Base-by-base conservation (phyloP, 176 grass and related monocot genomes). In the Puccinellia tenuiflora region DNA sequence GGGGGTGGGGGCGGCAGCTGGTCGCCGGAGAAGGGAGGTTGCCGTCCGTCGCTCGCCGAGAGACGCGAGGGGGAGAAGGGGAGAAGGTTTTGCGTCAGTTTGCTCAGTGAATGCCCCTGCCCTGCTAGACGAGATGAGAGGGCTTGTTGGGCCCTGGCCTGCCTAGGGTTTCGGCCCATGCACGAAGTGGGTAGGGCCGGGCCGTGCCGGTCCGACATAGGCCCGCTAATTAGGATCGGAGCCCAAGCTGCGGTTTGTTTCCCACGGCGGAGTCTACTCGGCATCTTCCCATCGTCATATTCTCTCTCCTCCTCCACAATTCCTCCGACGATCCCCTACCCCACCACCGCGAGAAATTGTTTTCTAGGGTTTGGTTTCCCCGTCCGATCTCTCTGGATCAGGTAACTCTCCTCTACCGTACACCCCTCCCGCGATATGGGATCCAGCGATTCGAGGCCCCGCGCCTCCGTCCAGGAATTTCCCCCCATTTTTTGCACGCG, bases 291-390 rank as follows among this genome's bases (percentile, higher is more conserved):
- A 74, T 51, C 17, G 35, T 35, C 50, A 20, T 79, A 65, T 31
- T 73, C 65, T 37, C 62, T 22, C 69, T 83, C 46, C 52, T 39
- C 8, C 1, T 10, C 37, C 33, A 64, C 42, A 22, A 56, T 71
- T 26, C 39, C 68, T 25, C 39, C 53, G 43, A 18, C 63, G 31
- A 35, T 21, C 14, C 30, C 38, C 80, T n/a, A 57, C 13, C 34
- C 18, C 35, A 33, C 18, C 63, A 39, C 16, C n/a, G 62, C 71
- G 20, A 26, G 7, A 24, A 28, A 6, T 28, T 68, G 15, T 35
- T 62, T 13, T 50, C 69, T 69, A 85, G 81, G 82, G 82, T 85
- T 81, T 62, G 82, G 82, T 81, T 63, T 43, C 77, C 62, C 3
- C 42, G 71, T 31, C 25, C 62, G 51, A 69, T 62, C 62, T 33